phyloP scores from a whole-genome alignment of 495 filamentous ascomycete genomes.

The Penicillium pulvis region DNA sequence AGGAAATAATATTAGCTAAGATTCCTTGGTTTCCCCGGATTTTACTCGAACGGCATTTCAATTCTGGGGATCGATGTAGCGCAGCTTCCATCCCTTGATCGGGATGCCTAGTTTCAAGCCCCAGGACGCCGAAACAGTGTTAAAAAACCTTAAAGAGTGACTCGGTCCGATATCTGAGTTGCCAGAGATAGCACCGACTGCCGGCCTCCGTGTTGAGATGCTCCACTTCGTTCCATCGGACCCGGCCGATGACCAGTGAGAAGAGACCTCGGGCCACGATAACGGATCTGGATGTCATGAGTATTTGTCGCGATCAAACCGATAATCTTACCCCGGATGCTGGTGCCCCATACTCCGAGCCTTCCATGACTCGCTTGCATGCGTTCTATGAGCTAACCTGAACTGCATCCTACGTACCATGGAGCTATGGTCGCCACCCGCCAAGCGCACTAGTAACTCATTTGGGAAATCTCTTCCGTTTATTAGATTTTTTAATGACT shows the following conservation, averaged over 20 bases:
- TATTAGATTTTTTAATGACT: neutral
- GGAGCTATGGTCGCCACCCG: neutral
- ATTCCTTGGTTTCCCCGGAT: constrained; percentile 49
- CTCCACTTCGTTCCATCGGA: constrained; percentile 16
- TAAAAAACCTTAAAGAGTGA: neutral
- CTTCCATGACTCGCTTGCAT: neutral
- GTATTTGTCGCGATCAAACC: constrained; percentile 10
- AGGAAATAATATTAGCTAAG: constrained; percentile 12
- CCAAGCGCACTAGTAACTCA: neutral
- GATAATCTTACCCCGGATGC: constrained; percentile 2
- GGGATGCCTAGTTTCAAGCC: constrained; percentile 2
- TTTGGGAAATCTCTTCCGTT: neutral
- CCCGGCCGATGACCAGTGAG: constrained; percentile 15
- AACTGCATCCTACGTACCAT: neutral
- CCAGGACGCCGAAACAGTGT: neutral
- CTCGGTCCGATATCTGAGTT: neutral
- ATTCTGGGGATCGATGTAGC: neutral
- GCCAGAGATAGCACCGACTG: neutral
- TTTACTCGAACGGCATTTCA: constrained; percentile 47
- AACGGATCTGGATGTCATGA: constrained; percentile 9
- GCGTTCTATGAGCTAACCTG: neutral
- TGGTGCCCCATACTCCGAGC: neutral
- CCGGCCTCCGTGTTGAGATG: neutral
- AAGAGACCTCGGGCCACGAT: constrained; percentile 11
- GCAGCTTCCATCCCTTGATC: constrained; percentile 37